Conservation (phyloP, 352 stramenopile species). For the Albugo laibachii region DNA sequence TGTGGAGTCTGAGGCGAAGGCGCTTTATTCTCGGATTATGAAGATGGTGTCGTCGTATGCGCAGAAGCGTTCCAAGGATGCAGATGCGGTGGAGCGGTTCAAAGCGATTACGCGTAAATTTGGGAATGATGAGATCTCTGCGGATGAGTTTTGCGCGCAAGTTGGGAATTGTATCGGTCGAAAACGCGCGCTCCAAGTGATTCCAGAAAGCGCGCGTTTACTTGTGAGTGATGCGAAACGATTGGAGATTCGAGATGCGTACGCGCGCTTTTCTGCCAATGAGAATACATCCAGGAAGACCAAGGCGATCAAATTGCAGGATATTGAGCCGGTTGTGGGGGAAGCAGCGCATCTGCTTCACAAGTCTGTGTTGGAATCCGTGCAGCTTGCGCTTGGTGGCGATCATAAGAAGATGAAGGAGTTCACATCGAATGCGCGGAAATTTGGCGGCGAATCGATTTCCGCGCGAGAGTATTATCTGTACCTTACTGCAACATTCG, state of each 20-base stretch:
- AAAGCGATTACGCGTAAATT: constrained; percentile 34
- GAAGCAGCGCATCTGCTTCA: constrained; percentile 65
- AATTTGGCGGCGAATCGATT: constrained; percentile 72
- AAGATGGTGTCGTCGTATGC: constrained; percentile 37
- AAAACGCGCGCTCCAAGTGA: constrained; percentile 49
- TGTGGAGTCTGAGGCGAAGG: constrained; percentile 13
- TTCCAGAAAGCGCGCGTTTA: constrained; percentile 51
- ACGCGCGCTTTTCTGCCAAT: constrained; percentile 40
- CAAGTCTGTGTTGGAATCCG: constrained; percentile 63
- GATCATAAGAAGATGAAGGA: constrained; percentile 73
- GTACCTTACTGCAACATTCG: constrained; percentile 77
- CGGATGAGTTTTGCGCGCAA: constrained; percentile 49
- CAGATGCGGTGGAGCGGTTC: constrained; percentile 38
- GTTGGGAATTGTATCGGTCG: constrained; percentile 47
- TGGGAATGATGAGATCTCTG: constrained; percentile 37
- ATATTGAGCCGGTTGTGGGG: constrained; percentile 66
- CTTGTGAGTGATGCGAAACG: constrained; percentile 34
- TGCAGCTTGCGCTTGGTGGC: constrained; percentile 44
- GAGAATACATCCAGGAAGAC: constrained; percentile 26
- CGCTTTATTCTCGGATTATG: constrained; percentile 22
- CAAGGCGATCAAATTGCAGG: constrained; percentile 27
- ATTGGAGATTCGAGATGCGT: constrained; percentile 25
- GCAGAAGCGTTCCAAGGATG: constrained; percentile 21
- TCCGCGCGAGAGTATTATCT: constrained; percentile 76
- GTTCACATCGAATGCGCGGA: constrained; percentile 67